Evolutionary conservation across 495 filamentous ascomycete species (phyloP).

Genomic region (Durotheca rogersii): DNA sequence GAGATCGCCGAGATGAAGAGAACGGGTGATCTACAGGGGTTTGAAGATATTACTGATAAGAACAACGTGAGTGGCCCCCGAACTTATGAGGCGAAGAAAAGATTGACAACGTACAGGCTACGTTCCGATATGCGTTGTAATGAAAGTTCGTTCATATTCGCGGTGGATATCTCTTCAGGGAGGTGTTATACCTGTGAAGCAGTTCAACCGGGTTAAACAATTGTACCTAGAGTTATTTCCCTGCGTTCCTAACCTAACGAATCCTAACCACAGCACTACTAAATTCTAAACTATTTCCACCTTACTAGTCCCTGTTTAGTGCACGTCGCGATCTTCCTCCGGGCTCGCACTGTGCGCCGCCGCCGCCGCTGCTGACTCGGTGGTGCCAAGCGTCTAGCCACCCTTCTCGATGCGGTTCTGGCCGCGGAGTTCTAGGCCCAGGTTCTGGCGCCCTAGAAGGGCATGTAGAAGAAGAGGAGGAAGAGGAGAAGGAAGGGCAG

Average conservation of each 20-base stretch:
- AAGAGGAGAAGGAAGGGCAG: conserved; percentile 61
- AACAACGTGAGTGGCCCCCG: conserved; percentile 27
- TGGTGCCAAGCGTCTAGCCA: conserved; percentile 33
- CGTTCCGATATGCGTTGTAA: conserved; percentile 28
- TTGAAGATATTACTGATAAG: conserved; percentile 36
- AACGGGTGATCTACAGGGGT: conserved; percentile 31
- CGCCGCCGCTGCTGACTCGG: too few relatives aligned
- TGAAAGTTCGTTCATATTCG: background rate
- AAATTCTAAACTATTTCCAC: conserved; percentile 4
- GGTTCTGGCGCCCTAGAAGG: conserved; percentile 65
- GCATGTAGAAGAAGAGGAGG: conserved; percentile 70
- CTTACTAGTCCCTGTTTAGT: conserved; percentile 8
- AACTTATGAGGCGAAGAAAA: background rate
- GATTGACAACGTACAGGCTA: conserved; percentile 18
- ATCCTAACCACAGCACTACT: too few relatives aligned
- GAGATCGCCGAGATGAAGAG: conserved; percentile 30
- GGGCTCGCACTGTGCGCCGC: background rate
- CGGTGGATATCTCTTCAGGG: background rate
- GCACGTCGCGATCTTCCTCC: conserved; percentile 7
- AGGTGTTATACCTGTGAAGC: too few relatives aligned
- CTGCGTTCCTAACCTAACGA: too few relatives aligned
- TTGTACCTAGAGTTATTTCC: too few relatives aligned
- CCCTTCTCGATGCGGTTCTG: conserved; percentile 59
- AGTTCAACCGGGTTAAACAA: too few relatives aligned
- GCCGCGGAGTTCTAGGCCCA: conserved; percentile 68